These are phyloP conservation scores for Cystobasidium slooffiae DNA, from an alignment of 1,284 basidiomycete species.

Conservation along the genomic window DNA sequence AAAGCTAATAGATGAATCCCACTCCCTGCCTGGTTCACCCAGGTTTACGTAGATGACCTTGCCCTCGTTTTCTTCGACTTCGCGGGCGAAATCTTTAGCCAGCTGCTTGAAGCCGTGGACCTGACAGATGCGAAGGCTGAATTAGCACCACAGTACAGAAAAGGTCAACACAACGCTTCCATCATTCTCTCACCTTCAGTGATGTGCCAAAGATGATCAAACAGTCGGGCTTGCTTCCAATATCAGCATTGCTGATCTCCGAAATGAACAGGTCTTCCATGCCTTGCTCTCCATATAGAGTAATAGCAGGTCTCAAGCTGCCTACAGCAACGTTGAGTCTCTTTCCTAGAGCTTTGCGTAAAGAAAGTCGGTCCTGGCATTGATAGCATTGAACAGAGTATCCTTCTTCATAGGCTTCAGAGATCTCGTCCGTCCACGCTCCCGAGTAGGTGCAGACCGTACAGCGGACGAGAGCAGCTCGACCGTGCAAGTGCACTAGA, in stretches of 20 bases:
- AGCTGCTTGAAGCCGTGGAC: slow-evolving; percentile 90
- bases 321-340: slow-evolving; percentile 61
- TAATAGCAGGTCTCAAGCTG: slow-evolving; percentile 80
- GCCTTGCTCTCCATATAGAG: slow-evolving; percentile 79
- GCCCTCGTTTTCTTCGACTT: slow-evolving; percentile 58
- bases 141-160: background rate
- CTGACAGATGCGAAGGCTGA: background rate
- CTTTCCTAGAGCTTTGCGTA: slow-evolving; percentile 1
- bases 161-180: too few species aligned
- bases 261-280: slow-evolving; percentile 65
- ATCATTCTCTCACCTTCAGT: slow-evolving; percentile 65
- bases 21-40: slow-evolving; percentile 77
- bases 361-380: slow-evolving; percentile 24
- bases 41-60: slow-evolving; percentile 87
- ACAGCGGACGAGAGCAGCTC: slow-evolving; percentile 85
- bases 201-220: slow-evolving; percentile 95
- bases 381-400: slow-evolving; percentile 24
- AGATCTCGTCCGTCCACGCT: slow-evolving; percentile 33
- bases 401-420: slow-evolving; percentile 32
- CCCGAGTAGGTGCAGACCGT: slow-evolving; percentile 64
- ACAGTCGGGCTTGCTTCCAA: slow-evolving; percentile 80
- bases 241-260: slow-evolving; percentile 70
- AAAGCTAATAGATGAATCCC: slow-evolving; percentile 82
- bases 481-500: slow-evolving; percentile 82
- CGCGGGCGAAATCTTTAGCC: slow-evolving; percentile 82